Evolutionary conservation across 305 asterid species (phyloP).

Genomic region (Coffea humblotiana): DNA sequence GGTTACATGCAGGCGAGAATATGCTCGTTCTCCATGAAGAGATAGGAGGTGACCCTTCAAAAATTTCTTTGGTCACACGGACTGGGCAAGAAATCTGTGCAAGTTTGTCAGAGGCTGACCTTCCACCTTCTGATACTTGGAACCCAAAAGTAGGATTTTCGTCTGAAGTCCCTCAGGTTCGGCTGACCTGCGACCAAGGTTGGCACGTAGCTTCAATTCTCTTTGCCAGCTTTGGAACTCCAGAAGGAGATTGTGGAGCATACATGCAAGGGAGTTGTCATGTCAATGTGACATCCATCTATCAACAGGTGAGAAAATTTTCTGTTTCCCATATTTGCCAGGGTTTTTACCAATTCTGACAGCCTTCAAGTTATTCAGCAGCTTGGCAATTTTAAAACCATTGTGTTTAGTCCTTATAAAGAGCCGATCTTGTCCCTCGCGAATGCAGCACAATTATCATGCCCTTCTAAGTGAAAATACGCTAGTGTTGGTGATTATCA

Average conservation of each 20-base stretch:
- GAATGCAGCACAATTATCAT: not conserved
- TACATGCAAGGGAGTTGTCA: constrained; percentile 50
- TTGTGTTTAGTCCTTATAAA: not conserved
- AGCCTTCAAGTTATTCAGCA: not conserved
- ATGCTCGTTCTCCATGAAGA: constrained; percentile 74
- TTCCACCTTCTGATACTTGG: constrained; percentile 70
- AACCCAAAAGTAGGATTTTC: constrained; percentile 36
- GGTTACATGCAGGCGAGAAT: constrained; percentile 63
- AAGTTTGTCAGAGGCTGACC: constrained; percentile 49
- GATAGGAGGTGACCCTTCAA: constrained; percentile 68
- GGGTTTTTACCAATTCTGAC: too few species aligned
- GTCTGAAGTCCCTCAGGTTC: constrained; percentile 45
- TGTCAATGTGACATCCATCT: constrained; percentile 37
- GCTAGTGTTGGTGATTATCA: not conserved
- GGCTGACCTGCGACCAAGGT: constrained; percentile 58
- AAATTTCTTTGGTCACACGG: constrained; percentile 43
- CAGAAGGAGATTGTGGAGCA: constrained; percentile 61
- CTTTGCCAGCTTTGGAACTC: constrained; percentile 65
- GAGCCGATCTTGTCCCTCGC: not conserved
- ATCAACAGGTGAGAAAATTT: constrained; percentile 40
- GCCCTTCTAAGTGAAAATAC: not conserved
- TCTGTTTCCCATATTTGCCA: not conserved
- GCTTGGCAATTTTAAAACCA: not conserved
- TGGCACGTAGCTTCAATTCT: constrained; percentile 49
- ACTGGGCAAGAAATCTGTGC: constrained; percentile 52